These are phyloP conservation scores for Cucumis cinereus DNA, from an alignment of 306 rosid genomes.

Conservation along the genomic window DNA sequence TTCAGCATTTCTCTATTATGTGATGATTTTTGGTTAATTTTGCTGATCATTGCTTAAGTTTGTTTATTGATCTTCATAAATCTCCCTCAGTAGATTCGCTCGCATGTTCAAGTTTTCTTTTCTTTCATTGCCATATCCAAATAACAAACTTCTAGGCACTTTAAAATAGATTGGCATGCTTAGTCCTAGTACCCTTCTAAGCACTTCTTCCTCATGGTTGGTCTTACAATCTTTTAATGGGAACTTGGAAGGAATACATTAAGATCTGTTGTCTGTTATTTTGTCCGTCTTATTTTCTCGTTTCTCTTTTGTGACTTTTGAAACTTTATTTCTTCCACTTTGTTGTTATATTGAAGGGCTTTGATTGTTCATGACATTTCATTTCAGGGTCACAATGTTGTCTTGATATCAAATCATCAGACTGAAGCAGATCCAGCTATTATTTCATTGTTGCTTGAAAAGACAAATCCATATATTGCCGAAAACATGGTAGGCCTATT, in stretches of 20 bases:
- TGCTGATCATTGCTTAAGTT: constrained; percentile 4
- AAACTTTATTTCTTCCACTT: neutral
- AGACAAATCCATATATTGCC: constrained; percentile 47
- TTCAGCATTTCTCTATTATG: constrained; percentile 12
- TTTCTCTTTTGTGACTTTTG: neutral
- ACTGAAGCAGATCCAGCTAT: constrained; percentile 98
- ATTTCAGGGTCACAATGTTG: constrained; percentile 86
- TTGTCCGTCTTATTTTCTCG: neutral
- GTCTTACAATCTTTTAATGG: neutral
- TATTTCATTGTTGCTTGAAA: constrained; percentile 79
- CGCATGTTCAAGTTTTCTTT: neutral
- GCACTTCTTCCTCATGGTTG: neutral
- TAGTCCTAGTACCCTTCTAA: neutral
- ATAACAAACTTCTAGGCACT: neutral
- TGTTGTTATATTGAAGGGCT: neutral
- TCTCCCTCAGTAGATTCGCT: neutral
- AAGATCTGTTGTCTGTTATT: neutral
- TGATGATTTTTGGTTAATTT: constrained; percentile 1
- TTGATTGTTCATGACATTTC: constrained; percentile 10
- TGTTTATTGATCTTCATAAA: neutral
- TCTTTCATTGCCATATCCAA: neutral
- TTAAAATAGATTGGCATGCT: neutral
- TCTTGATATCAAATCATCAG: constrained; percentile 96
- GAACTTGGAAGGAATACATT: neutral
- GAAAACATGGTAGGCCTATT: constrained; percentile 58